Percentiles rank a stretch among this genome's conserved stretches.
Evolutionary conservation across 257 asterid genomes (phyloP).

Genomic region (Perilla frutescens): DNA sequence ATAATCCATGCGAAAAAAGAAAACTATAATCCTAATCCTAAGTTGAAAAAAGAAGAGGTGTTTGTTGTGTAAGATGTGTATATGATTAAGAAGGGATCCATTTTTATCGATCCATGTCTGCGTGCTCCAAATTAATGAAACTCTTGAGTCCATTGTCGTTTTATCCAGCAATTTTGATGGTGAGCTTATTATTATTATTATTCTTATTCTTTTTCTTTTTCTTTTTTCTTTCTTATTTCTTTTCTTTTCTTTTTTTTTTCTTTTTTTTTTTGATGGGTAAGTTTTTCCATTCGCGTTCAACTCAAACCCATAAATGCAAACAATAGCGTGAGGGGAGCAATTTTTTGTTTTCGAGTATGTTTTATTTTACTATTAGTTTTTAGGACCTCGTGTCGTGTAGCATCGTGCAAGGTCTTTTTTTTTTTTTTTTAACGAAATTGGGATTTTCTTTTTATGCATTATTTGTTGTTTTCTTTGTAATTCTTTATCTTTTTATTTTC

Average conservation of each 20-base stretch:
- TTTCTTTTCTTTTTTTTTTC: not conserved
- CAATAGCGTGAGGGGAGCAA: not conserved
- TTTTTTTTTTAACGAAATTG: not conserved
- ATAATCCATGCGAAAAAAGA: not conserved
- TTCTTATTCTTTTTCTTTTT: not conserved
- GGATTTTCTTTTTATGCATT: slow-evolving; percentile 8
- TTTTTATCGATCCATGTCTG: slow-evolving; percentile 41
- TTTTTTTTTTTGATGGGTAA: too few relatives aligned
- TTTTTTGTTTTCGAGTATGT: not conserved
- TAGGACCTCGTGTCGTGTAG: not conserved
- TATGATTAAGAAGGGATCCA: slow-evolving; percentile 50
- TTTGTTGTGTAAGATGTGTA: slow-evolving; percentile 46
- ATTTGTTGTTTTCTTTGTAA: not conserved
- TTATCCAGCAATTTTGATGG: slow-evolving; percentile 40
- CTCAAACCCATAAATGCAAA: not conserved
- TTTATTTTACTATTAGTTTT: not conserved
- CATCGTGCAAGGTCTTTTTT: not conserved
- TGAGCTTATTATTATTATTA: slow-evolving; percentile 25
- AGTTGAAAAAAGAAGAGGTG: slow-evolving; percentile 24
- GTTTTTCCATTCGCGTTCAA: not conserved
- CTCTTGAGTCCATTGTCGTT: slow-evolving; percentile 38
- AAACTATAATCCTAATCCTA: not conserved
- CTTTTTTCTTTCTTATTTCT: not conserved
- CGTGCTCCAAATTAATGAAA: slow-evolving; percentile 43
- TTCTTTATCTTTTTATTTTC: too few relatives aligned